Base-by-base conservation (phyloP, 2,329 filamentous ascomycete species). In the Aureobasidium sp. region DNA sequence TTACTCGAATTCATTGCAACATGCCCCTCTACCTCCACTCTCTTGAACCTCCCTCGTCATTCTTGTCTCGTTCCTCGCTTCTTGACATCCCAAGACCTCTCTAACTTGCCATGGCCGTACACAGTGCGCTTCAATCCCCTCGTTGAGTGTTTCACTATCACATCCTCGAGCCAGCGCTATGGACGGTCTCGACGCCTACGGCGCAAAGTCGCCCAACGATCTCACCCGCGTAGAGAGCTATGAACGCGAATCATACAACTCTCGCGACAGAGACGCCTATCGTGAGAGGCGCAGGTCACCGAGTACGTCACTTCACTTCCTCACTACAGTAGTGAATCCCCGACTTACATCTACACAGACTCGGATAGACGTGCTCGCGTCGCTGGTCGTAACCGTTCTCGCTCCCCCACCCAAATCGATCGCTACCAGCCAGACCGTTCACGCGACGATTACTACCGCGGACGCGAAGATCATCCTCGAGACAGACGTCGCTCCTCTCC, bases 361-460 rank as follows among this genome's bases (percentile, higher is more conserved):
- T 40, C 48, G 4, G 48, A 51, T 21, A 35, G 48, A 14, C 48
- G 48, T 25, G 21, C 19, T 41, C 48, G 48, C 14, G 62, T 45
- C 56, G 68, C 72, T 54, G 61, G 60, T 39, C 84, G 85, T 57
- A 87, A 85, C 39, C 82, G 85, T 58, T 89, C 85, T 27, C 82
- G 87, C 52, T 91, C 87, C 1, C 87, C 86, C 3, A 72, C 73
- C 17, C 74, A 79, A 12, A 81, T 90, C 55, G 87, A 91, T 63
- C 79, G 87, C 54, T 91, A 91, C 64, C 86, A 90, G 63, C 86
- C 86, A 19, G 78, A 84, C 45, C 81, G 85, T 27, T 69, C 70
- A 19, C 79, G 87, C 61, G 86, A 90, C 58, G 86, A 89, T 51
- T 84, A 85, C 62, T 75, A 75, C 47, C 75, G 80, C 38, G 73